Evolutionary conservation across 352 stramenopile genomes (phyloP), one percentile per base, ranked within the genome.

Genomic region (Phytophthora europaea): DNA sequence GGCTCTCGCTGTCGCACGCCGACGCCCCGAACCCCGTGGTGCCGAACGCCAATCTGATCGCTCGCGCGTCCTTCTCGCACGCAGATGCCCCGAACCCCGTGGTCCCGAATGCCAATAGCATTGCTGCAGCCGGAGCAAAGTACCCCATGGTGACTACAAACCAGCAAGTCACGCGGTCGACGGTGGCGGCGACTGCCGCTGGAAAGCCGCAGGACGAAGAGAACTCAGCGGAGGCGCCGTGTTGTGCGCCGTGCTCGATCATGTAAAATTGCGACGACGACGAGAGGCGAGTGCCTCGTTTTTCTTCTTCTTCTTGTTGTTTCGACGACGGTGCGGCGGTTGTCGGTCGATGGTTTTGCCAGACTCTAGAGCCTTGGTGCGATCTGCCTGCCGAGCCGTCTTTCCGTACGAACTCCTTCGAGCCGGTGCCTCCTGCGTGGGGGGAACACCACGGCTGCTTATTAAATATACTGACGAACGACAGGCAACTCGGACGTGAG

Each of bases 81-180:
- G 88, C 87, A 1, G 83, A 92, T 64, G 70, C 67, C 0, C 40
- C 73, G 16, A 89, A 90, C 23, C 76, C 75, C n/a, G 78, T 87
- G 20, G 76, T 85, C n/a, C 79, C 85, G 12, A 91, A 81, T 64
- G 79, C 85, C 16, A 80, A 72, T 48, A 45, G 18, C 38, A 45
- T 16, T 45, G 38, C 38, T 61, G 70, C 79, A 8, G 51, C 70
- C 47, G 61, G 54, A 38, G 66, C 61, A 43, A 88, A 88, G 73
- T 94, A 93, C 72, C 87, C 87, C 15, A 92, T 94, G 85, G 75
- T 94, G 54, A 94, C 88, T 74, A 91, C 82, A 3, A 84, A 94
- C 68, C 85, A 94, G 69, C 82, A 80, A 56, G 76, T 94, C 31
- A 73, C 67, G 51, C 67, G 80, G 54, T 75, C 81, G 33, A 57